Evolutionary conservation across 257 asterid species (phyloP), one percentile per base, ranked within the genome.

Genomic region (Misopates orontium): DNA sequence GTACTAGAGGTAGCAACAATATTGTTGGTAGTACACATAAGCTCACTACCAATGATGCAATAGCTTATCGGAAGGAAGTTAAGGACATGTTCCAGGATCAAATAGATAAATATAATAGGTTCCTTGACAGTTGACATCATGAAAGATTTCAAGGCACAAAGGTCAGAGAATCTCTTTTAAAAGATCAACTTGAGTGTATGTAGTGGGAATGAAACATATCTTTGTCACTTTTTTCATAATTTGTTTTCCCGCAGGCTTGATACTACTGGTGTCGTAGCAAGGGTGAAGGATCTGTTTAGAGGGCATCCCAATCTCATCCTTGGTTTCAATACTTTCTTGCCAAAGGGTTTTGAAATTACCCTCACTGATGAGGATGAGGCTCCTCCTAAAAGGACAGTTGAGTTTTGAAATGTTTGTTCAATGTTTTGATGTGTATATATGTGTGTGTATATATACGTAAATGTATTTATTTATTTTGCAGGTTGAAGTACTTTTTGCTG

Each of bases 91-190:
- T 28, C 36, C 36, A 2, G 36, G 36, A 28, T 28, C 91, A 87
- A 77, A 84, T 82, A 66, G 96, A 87, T 64, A 93, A 86, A 68
- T 93, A 87, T 73, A 97, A 87, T 63, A 75, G 76, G 81, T 93
- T 93, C 77, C 36, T 28, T 28, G n/a, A 28, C 36, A n/a, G 95
- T 93, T 67, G 95, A 84, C 71, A 91, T 88, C 64, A 90, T 93
- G 97, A 93, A 93, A 71, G 96, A 90, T 76, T 93, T 87, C 70
- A 93, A 85, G 86, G 97, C 94, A 40, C 95, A 84, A 83, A 91
- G 97, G 99, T 93, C 70, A 51, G 60, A 60, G 15, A 4, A 21
- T 13, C 25, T 62, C 54, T 68, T 19, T 17, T 32, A 21, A 24
- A 23, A 55, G 18, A 55, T 0, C 9, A 36, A 36, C n/a, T 13